A percentile compares a stretch with the other conserved stretches of the same genome.
phyloP scores from a whole-genome alignment of 352 stramenopile genomes.

The Globisporangium ultimum region DNA sequence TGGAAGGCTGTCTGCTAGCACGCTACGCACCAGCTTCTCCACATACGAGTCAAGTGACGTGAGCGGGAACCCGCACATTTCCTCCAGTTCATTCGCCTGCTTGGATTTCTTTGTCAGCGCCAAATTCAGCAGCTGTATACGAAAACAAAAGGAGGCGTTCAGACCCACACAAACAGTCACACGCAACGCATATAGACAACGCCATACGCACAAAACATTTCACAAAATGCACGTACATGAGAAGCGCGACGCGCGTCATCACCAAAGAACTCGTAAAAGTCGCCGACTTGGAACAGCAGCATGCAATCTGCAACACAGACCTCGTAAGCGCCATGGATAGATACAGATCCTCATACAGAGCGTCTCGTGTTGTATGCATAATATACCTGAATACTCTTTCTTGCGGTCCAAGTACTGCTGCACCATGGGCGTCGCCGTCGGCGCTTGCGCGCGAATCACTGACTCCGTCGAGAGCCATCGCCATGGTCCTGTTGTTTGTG shows the following conservation, averaged over 20 bases:
- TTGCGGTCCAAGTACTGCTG: conserved; percentile 72
- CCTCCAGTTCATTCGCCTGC: conserved; percentile 44
- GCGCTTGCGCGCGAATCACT: background rate
- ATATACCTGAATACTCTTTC: conserved; percentile 65
- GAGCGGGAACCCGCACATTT: conserved; percentile 80
- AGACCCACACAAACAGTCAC: background rate
- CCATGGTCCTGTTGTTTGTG: background rate
- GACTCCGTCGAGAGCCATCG: background rate
- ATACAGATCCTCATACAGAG: background rate
- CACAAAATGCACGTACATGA: conserved; percentile 30
- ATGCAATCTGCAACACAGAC: conserved; percentile 53
- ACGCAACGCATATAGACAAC: background rate
- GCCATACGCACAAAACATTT: background rate
- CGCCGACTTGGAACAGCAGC: conserved; percentile 79
- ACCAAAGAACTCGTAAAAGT: conserved; percentile 86
- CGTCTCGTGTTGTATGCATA: background rate
- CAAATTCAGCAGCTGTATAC: conserved; percentile 75
- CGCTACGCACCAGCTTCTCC: conserved; percentile 61
- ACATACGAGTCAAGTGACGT: conserved; percentile 71
- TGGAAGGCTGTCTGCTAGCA: too few species aligned
- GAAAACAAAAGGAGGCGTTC: background rate
- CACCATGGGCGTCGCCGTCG: conserved; percentile 53
- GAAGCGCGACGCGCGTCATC: conserved; percentile 68
- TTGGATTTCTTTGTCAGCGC: conserved; percentile 69
- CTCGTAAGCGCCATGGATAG: background rate